phyloP scores from a whole-genome alignment of 1,284 basidiomycete species.

The Anthracocystis setariae region DNA sequence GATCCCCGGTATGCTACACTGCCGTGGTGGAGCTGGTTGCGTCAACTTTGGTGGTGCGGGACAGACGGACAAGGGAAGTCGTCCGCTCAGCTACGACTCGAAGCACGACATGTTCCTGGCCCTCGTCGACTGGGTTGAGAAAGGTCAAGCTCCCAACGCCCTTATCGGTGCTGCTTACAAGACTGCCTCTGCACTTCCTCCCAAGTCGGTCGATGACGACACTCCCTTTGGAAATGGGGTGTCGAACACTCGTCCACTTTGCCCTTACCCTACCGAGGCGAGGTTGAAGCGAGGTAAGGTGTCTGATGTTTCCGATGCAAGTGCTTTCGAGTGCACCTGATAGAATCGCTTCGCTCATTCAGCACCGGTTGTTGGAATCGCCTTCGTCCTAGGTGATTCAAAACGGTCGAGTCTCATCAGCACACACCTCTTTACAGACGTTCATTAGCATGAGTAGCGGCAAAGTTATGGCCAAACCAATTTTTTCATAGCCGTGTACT shows the following conservation, averaged over 20 bases:
- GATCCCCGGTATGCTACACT: constrained; percentile 70
- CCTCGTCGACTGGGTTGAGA: constrained; percentile 70
- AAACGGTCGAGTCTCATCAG: too few relatives aligned
- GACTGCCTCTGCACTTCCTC: constrained; percentile 7
- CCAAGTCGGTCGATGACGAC: neutral
- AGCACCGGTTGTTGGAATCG: too few relatives aligned
- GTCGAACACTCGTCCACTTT: constrained; percentile 18
- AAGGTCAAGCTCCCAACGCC: constrained; percentile 66
- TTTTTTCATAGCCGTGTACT: too few relatives aligned
- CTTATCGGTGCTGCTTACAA: constrained; percentile 64
- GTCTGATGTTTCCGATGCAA: constrained; percentile 9
- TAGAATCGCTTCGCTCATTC: neutral
- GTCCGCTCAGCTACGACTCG: constrained; percentile 52
- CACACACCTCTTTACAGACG: too few relatives aligned
- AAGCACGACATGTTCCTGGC: constrained; percentile 69
- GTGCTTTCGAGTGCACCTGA: constrained; percentile 20
- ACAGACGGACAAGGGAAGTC: constrained; percentile 31
- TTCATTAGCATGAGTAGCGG: too few relatives aligned
- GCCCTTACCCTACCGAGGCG: constrained; percentile 23
- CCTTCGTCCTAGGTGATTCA: too few relatives aligned
- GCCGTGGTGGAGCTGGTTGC: constrained; percentile 56
- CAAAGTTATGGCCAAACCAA: too few relatives aligned
- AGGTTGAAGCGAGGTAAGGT: neutral
- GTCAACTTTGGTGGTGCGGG: constrained; percentile 52
- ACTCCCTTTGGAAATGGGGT: constrained; percentile 20